Conservation (phyloP, 1,139 yeast species). For the Geotrichum cucujoidarum region DNA sequence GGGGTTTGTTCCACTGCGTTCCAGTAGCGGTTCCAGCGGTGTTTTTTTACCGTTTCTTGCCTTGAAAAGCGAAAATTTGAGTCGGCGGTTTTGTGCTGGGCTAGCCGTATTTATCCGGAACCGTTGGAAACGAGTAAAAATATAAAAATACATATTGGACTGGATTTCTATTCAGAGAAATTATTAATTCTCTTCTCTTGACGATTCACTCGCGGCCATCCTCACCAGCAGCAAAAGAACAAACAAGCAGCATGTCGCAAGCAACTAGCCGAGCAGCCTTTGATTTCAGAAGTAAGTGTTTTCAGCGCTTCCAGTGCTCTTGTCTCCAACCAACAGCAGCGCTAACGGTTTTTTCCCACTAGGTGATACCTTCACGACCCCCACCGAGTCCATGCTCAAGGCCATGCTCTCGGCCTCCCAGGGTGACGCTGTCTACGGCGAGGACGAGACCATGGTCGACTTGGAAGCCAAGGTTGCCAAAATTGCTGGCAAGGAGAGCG, state of each 20-base stretch:
- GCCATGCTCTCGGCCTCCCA: conserved; percentile 57
- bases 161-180: too few species aligned
- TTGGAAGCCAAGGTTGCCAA: conserved; percentile 64
- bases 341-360: conserved; percentile 4
- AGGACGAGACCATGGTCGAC: conserved; percentile 64
- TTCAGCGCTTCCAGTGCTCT: not conserved
- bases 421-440: conserved; percentile 89
- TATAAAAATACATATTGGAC: too few species aligned
- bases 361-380: conserved; percentile 90
- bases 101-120: too few species aligned
- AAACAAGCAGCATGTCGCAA: too few species aligned
- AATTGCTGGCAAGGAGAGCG: conserved; percentile 78
- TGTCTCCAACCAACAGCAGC: not conserved
- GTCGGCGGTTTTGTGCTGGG: too few species aligned
- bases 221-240: not conserved
- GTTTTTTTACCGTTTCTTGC: too few species aligned
- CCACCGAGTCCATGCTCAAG: conserved; percentile 68
- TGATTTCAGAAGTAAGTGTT: conserved; percentile 27
- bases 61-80: too few species aligned
- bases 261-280: conserved; percentile 23
- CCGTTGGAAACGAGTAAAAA: too few species aligned
- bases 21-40: too few species aligned
- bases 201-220: too few species aligned
- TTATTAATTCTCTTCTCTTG: not conserved
- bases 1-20: too few species aligned